Conservation (phyloP, 306 rosid species). For the Oxytropis ochrocephala region DNA sequence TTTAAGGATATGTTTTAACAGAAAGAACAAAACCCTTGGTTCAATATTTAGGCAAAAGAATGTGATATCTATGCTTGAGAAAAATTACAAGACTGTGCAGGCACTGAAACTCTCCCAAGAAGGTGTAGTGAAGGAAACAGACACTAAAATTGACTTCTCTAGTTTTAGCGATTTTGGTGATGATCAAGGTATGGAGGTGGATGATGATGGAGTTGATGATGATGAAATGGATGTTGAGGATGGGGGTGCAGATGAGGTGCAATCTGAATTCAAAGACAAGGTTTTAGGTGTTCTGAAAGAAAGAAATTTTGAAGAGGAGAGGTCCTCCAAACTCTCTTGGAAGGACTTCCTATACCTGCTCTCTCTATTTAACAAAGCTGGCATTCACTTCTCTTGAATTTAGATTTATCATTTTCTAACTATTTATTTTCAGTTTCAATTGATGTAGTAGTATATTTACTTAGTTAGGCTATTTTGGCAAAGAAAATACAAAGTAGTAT, state of each 20-base stretch:
- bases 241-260: constrained; percentile 44
- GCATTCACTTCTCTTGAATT: constrained; percentile 70
- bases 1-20: constrained; percentile 65
- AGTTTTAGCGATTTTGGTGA: constrained; percentile 42
- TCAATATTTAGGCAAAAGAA: constrained; percentile 79
- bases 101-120: constrained; percentile 42
- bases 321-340: constrained; percentile 75
- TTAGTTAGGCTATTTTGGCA: neutral
- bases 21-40: constrained; percentile 95
- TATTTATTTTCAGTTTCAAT: neutral
- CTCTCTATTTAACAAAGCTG: constrained; percentile 74
- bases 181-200: constrained; percentile 45
- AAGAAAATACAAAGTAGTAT: neutral
- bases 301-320: constrained; percentile 81
- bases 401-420: neutral
- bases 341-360: constrained; percentile 76
- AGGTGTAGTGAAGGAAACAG: constrained; percentile 28
- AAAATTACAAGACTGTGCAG: constrained; percentile 70
- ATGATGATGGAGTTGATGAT: constrained; percentile 44
- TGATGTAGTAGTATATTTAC: neutral
- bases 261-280: constrained; percentile 75
- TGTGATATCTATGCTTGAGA: constrained; percentile 69
- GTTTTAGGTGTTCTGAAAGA: constrained; percentile 68
- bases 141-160: constrained; percentile 26
- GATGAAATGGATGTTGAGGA: constrained; percentile 60